Base-by-base conservation (phyloP, 2,329 filamentous ascomycete species). In the Esteya vermicola region DNA sequence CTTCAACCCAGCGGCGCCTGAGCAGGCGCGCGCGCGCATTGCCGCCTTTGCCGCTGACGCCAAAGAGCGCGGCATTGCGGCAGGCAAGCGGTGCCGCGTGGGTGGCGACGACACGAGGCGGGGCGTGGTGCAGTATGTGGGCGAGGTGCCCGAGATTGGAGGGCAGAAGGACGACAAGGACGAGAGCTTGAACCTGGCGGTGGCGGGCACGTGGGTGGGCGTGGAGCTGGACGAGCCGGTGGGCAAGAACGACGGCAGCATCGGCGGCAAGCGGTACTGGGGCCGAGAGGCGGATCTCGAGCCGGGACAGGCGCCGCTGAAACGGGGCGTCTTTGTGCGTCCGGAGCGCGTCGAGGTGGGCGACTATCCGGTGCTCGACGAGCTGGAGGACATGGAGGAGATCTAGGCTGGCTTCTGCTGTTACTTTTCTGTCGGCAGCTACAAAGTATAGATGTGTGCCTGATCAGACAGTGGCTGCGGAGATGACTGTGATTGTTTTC, bases 1-100 rank as follows among this genome's bases (percentile, higher is more conserved):
- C 27, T 98, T 98, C 61, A 85, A 96, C 55, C 91, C 91, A 12
- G 70, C 80, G 50, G 85, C 86, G 8, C 77, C 82, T 16, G 75
- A 68, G 44, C 72, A 81, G 19, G 79, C 86, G 55, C 69, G 84
- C 54, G 72, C 83, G 47, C 83, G 83, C 56, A 64, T 82, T 42
- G 69, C 72, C 14, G 78, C 78, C 30, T 70, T 79, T 32, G 68
- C 78, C 48, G 72, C 73, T 41, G 85, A 93, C 53, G 67, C 94
- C 47, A 64, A 70, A 47, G 69, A 72, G 41, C 75, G 79, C 57
- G 78, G 80, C 61, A 80, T 83, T 48, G 63, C 59, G 39, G 66
- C 72, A 10, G 78, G 76, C 30, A 70, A 64, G 57, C 62, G 78
- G 47, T 83, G 78, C 58, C 66, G 77, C 39, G 67, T 83, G 18